Conservation (phyloP, 306 rosid species). For the Cucurbita moschata region DNA sequence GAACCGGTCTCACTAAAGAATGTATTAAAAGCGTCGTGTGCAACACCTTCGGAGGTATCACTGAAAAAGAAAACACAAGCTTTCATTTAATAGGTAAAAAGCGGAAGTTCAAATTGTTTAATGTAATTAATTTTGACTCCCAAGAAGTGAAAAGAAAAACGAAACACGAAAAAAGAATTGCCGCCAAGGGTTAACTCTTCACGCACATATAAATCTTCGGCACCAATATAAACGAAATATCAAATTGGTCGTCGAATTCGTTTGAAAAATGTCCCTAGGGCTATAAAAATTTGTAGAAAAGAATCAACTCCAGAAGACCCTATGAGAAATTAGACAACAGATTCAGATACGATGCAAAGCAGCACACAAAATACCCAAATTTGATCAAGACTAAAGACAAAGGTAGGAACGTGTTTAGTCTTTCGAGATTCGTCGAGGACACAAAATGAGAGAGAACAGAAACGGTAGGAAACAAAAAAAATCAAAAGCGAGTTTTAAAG, state of each 20-base stretch:
- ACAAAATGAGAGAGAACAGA: not conserved
- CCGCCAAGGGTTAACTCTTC: no score
- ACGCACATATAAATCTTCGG: not conserved
- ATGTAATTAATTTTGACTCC: no score
- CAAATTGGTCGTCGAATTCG: not conserved
- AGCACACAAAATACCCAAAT: not conserved
- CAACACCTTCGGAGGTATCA: conserved; percentile 53
- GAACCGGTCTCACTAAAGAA: conserved; percentile 95
- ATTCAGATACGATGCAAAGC: no score
- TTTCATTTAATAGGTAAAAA: not conserved
- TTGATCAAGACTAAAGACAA: not conserved
- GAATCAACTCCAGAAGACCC: not conserved
- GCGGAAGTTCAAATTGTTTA: no score
- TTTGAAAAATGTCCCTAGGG: not conserved
- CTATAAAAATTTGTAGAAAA: not conserved
- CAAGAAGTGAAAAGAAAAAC: no score
- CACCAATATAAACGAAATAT: not conserved
- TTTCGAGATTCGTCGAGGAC: no score
- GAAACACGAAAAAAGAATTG: no score
- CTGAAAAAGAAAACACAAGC: conserved; percentile 19
- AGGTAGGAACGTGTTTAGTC: no score
- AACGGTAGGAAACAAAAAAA: no score
- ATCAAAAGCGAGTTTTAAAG: not conserved
- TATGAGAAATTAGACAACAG: not conserved
- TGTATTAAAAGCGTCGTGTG: conserved; percentile 89